Percentiles rank a stretch among this genome's conserved stretches.
These are phyloP conservation scores for Coprinopsis cinerea DNA, from an alignment of 768 basidiomycete species.

Conservation along the genomic window DNA sequence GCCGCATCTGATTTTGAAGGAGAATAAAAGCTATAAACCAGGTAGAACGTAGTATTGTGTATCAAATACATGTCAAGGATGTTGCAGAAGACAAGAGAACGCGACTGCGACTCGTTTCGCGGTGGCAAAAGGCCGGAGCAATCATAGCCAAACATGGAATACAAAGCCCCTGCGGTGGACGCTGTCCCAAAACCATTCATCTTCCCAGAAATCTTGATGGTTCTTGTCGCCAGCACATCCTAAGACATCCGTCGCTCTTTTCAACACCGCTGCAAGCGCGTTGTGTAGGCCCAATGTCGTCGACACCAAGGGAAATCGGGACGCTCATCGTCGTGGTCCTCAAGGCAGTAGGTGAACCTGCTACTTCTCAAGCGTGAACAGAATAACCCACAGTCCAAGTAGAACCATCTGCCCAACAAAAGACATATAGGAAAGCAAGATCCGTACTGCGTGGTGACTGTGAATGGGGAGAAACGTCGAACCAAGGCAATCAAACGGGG, in stretches of 20 bases:
- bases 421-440: conserved; percentile 95
- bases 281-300: conserved; percentile 38
- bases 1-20: conserved; percentile 59
- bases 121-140: not conserved
- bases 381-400: conserved; percentile 13
- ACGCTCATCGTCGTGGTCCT: conserved; percentile 91
- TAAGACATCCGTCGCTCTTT: conserved; percentile 13
- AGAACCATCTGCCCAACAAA: conserved; percentile 90
- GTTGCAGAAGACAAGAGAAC: not conserved
- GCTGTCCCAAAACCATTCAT: not conserved
- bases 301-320: conserved; percentile 71
- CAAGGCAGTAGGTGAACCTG: conserved; percentile 69
- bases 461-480: conserved; percentile 78
- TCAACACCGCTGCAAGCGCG: conserved; percentile 11
- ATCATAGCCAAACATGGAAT: conserved; percentile 5
- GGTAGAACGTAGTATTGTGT: conserved; percentile 29
- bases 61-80: not conserved
- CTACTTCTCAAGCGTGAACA: conserved; percentile 15
- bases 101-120: not conserved
- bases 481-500: conserved; percentile 95
- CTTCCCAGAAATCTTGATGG: conserved; percentile 9
- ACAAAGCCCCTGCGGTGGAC: not conserved
- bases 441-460: conserved; percentile 79
- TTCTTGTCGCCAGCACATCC: conserved; percentile 6
- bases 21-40: conserved; percentile 49